A percentile compares a stretch with the other conserved stretches of the same genome.
Conservation (phyloP, 108 stramenopile species). For the Cyclotella sp. region DNA sequence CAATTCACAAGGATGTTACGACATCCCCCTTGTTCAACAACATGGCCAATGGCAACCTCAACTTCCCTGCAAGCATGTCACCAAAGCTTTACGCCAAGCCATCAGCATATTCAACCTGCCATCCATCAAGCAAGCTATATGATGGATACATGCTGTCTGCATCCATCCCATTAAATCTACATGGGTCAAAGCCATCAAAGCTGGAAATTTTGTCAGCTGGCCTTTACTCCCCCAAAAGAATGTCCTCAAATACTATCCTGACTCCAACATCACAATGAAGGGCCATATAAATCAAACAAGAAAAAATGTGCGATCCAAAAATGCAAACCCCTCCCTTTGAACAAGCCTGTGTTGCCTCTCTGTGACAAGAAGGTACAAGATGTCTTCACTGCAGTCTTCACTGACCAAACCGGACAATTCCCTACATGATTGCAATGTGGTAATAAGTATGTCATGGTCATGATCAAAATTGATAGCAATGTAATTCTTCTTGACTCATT, state of each 20-base stretch:
- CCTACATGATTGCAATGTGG: too few relatives aligned
- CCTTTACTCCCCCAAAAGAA: not conserved
- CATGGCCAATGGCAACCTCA: too few relatives aligned
- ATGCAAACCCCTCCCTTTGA: not conserved
- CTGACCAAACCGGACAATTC: not conserved
- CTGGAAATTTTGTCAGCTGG: not conserved
- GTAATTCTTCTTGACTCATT: not conserved
- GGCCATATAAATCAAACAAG: not conserved
- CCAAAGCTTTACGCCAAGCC: not conserved
- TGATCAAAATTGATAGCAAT: not conserved
- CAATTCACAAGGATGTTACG: not conserved
- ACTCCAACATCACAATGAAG: not conserved
- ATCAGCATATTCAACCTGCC: slow-evolving; percentile 1
- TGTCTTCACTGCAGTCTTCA: not conserved
- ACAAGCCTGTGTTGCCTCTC: not conserved
- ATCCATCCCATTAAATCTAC: slow-evolving; percentile 9
- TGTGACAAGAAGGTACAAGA: not conserved
- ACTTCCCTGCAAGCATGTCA: too few relatives aligned
- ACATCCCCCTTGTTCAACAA: not conserved
- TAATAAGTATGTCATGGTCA: too few relatives aligned
- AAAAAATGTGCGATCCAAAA: not conserved
- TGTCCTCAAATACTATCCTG: not conserved
- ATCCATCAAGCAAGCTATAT: not conserved
- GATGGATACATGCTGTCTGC: not conserved
- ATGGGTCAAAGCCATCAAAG: slow-evolving; percentile 22